These are phyloP conservation scores for Butyriboletus loyo DNA, from an alignment of 768 basidiomycete species.

Conservation along the genomic window DNA sequence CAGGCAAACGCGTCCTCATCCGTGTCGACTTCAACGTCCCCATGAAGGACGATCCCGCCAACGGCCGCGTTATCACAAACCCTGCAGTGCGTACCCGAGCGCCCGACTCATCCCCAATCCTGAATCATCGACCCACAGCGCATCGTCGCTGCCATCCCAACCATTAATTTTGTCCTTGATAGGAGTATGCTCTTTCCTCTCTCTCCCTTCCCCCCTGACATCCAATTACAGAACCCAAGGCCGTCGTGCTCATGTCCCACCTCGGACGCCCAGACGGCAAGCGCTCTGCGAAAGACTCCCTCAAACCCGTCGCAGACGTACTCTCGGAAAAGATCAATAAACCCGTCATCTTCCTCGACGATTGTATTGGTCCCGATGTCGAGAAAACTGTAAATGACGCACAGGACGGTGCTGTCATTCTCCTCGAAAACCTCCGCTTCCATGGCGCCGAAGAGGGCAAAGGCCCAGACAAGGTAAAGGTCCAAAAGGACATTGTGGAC, in stretches of 20 bases:
- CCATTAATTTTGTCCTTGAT: constrained; percentile 89
- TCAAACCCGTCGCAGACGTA: constrained; percentile 79
- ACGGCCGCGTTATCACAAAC: constrained; percentile 93
- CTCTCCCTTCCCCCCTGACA: background rate
- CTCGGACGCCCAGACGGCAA: constrained; percentile 96
- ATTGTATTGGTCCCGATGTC: constrained; percentile 84
- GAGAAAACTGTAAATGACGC: constrained; percentile 70
- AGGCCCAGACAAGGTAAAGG: constrained; percentile 95
- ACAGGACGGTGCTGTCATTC: constrained; percentile 65
- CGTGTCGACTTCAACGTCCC: constrained; percentile 97
- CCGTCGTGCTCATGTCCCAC: constrained; percentile 95
- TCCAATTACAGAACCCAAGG: constrained; percentile 59
- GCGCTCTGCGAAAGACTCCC: constrained; percentile 82
- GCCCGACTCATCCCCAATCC: background rate
- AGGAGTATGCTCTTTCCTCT: constrained; percentile 48
- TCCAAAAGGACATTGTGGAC: constrained; percentile 74
- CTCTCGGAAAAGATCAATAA: constrained; percentile 46
- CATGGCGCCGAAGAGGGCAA: constrained; percentile 99
- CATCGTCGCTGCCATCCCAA: constrained; percentile 94
- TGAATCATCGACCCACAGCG: constrained; percentile 51
- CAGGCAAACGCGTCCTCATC: constrained; percentile 85
- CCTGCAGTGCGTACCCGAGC: constrained; percentile 68
- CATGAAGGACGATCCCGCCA: constrained; percentile 63
- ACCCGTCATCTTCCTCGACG: constrained; percentile 75
- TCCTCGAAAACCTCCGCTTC: constrained; percentile 98